Percentiles rank a stretch among this genome's conserved stretches.
These are phyloP conservation scores for Thyridium curvatum DNA, from an alignment of 2,329 filamentous ascomycete genomes.

Conservation along the genomic window DNA sequence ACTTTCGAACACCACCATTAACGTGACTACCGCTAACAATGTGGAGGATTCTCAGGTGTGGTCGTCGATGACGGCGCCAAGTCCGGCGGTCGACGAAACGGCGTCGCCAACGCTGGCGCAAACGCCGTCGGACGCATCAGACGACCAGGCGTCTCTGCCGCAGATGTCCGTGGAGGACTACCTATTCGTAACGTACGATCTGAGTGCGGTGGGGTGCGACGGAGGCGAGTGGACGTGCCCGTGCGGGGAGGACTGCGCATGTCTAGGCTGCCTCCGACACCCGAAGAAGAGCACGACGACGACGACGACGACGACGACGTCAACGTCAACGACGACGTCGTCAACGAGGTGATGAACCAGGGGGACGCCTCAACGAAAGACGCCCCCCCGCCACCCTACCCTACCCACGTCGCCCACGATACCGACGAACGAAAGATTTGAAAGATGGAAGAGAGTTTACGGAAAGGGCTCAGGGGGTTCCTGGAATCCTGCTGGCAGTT, in stretches of 20 bases:
- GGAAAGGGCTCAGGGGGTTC: no score
- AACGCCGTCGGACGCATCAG: slow-evolving; percentile 42
- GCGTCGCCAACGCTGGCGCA: slow-evolving; percentile 31
- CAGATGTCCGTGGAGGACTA: slow-evolving; percentile 44
- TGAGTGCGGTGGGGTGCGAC: slow-evolving; percentile 15
- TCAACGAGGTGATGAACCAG: no score
- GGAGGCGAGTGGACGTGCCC: slow-evolving; percentile 32
- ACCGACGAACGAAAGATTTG: no score
- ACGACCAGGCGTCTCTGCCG: slow-evolving; percentile 48
- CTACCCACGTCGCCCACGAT: no score
- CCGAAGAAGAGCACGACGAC: slow-evolving; percentile 38
- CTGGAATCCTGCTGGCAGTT: no score
- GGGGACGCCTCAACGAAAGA: no score
- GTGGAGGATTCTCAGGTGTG: no score
- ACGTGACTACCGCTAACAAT: no score
- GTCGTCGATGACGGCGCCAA: no score
- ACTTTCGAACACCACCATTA: no score
- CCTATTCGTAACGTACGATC: slow-evolving; percentile 48
- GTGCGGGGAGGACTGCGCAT: slow-evolving; percentile 61
- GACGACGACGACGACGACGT: slow-evolving; percentile 23
- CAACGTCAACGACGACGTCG: slow-evolving; percentile 10
- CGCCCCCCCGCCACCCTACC: no score
- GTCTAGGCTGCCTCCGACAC: slow-evolving; percentile 63
- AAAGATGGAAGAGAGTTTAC: no score
- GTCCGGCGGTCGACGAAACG: background rate